Percentiles rank a stretch among this genome's conserved stretches.
Evolutionary conservation across 2,329 filamentous ascomycete genomes (phyloP).

Genomic region (Ilyonectria robusta): DNA sequence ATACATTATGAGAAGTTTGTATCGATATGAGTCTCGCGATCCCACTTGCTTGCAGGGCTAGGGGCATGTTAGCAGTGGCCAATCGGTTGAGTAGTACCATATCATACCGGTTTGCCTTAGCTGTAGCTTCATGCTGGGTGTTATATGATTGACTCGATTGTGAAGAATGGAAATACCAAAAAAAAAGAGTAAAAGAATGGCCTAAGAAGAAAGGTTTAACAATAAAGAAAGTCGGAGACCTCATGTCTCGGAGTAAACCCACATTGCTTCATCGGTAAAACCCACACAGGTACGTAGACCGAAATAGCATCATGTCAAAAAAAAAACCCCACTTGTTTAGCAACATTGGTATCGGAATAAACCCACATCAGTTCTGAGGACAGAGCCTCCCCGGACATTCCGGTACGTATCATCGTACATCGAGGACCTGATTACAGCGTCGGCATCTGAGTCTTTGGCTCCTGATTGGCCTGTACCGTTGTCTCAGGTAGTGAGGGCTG

Average conservation of each 20-base stretch:
- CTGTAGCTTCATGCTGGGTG: background rate
- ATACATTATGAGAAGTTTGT: no score
- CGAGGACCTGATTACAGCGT: background rate
- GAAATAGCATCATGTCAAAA: background rate
- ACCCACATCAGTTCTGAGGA: background rate
- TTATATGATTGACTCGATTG: background rate
- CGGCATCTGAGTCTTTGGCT: no score
- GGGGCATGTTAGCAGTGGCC: background rate
- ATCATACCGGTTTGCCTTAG: background rate
- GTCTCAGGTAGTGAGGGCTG: no score
- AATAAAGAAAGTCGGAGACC: background rate
- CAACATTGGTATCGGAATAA: background rate
- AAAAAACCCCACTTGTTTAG: background rate
- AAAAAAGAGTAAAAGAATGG: background rate
- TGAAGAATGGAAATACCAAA: background rate
- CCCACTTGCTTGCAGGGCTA: background rate
- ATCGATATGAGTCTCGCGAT: no score
- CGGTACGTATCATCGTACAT: background rate
- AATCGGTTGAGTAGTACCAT: background rate
- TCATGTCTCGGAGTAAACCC: background rate
- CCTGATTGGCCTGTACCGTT: no score
- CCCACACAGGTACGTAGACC: background rate
- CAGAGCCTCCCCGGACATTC: background rate
- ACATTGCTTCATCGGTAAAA: background rate
- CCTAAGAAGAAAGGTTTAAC: background rate